phyloP scores from a whole-genome alignment of 2,329 filamentous ascomycete species.

The Bisporella sp. region DNA sequence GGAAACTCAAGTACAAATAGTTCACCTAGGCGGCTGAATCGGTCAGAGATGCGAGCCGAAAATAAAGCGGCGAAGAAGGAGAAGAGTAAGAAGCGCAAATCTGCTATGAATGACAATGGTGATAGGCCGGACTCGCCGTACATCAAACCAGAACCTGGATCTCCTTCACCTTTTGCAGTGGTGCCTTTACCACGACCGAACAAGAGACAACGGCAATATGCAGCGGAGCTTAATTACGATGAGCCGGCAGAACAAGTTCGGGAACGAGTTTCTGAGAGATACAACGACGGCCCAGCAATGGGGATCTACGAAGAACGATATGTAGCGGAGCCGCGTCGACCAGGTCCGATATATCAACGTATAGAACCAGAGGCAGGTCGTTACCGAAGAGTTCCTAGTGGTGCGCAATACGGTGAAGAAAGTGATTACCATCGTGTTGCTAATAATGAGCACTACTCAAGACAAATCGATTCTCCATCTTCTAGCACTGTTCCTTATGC shows the following conservation, averaged over 20 bases:
- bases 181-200: slow-evolving; percentile 46
- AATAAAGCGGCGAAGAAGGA: slow-evolving; percentile 47
- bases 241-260: slow-evolving; percentile 25
- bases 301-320: slow-evolving; percentile 17
- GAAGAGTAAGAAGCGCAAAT: slow-evolving; percentile 45
- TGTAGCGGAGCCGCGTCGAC: slow-evolving; percentile 16
- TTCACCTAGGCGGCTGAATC: slow-evolving; percentile 47
- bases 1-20: slow-evolving; percentile 51
- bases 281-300: slow-evolving; percentile 12
- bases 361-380: slow-evolving; percentile 21
- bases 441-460: slow-evolving; percentile 14
- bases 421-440: slow-evolving; percentile 1
- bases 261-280: slow-evolving; percentile 12
- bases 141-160: slow-evolving; percentile 60
- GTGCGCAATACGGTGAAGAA: background rate
- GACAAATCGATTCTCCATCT: slow-evolving; percentile 21
- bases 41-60: slow-evolving; percentile 29
- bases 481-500: slow-evolving; percentile 21
- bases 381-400: slow-evolving; percentile 14
- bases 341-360: slow-evolving; percentile 19
- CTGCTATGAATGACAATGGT: slow-evolving; percentile 30
- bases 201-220: slow-evolving; percentile 49
- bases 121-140: slow-evolving; percentile 41
- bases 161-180: slow-evolving; percentile 50
- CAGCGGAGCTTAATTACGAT: slow-evolving; percentile 34